Base-by-base conservation (phyloP, 805 yeast species). In the Lipomyces spencermartinsiae region DNA sequence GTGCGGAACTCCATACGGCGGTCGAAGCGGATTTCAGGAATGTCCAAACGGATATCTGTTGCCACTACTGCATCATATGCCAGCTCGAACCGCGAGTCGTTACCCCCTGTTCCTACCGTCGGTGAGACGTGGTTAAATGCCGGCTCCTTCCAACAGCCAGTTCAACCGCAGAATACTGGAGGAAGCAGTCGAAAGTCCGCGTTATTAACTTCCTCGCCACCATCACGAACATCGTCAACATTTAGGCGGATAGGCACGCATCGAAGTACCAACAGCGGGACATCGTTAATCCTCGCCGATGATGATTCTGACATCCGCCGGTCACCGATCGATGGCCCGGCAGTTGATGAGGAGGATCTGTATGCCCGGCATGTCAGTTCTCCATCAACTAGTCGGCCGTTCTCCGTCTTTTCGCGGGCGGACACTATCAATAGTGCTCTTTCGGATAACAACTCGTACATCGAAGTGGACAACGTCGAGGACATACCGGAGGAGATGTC, bases 1-100 rank as follows among this genome's bases (percentile, higher is more conserved):
- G 85, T 93, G 58, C 81, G 96, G 25, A 93, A 92, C 75, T 91
- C 97, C 4, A 92, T 91, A 16, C 81, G 97, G 63, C 85, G 91
- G 73, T 91, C 96, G 10, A 86, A 87, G 46, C 83, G 93, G 55
- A 77, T 89, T 68, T 85, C 87, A 39, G 79, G 82, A 58, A 74
- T 63, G 78, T 76, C 74, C 35, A 70, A 59, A 66, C 73, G 74
- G 59, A 76, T 60, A 62, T 76, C 78, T 72, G 78, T 68, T 64
- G 80, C 62, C 12, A 77, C 68, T 69, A 78, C 66, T 4, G 74
- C 75, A 19, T 79, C 70, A 61, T 77, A 39, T 51, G 62, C 69
- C 19, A 62, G 65, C 43, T 66, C 70, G 16, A 56, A 60, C 37
- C 64, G 65, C 19, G 76, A 62, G 37, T 65, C 73, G 35, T 58